Base-by-base conservation (phyloP, 768 basidiomycete genomes). In the Suillus clintonianus region DNA sequence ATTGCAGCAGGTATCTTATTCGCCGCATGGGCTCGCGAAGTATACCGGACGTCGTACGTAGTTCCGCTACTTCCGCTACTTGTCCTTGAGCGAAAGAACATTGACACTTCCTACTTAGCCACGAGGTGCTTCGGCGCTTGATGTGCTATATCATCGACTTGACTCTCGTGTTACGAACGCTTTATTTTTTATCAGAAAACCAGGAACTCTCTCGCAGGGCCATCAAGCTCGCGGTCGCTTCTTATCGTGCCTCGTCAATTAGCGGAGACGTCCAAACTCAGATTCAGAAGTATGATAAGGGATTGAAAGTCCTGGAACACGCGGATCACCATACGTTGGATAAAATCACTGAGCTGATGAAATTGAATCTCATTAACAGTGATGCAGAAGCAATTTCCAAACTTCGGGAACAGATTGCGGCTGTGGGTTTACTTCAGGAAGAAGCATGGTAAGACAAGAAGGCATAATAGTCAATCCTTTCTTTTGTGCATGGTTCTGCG, bases 101-200 rank as follows among this genome's bases (percentile, higher is more conserved):
- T 6, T 19, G 19, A 53, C 7, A 7, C 14, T 4, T 43, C 24
- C 6, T 64, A 5, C n/a, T 39, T 17, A 60, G 64, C 14, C 48
- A 45, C 8, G 4, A 27, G 14, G 63, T 63, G 17, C 62, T 67
- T 15, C 69, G 62, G 17, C 64, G 62, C 48, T 61, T 73, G 13
- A 73, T 73, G 63, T 62, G 60, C 22, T 73, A 73, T 50, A 73
- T 73, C 43, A 60, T 73, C 39, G 72, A 73, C 63, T 45, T 73
- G 5, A 73, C 70, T 8, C 64, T 71, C 36, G 64, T 73, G 36
- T 60, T 73, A 60, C 70, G 71, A 15, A 68, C 47, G 11, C 47
- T 73, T n/a, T 67, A 64, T 53, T 47, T 56, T 11, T 2, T 64
- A 7, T 19, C 63, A 3, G 39, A 17, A 36, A 55, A 37, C 4